These are phyloP conservation scores for Termitomyces sp. DNA, from an alignment of 768 basidiomycete species.

Conservation along the genomic window DNA sequence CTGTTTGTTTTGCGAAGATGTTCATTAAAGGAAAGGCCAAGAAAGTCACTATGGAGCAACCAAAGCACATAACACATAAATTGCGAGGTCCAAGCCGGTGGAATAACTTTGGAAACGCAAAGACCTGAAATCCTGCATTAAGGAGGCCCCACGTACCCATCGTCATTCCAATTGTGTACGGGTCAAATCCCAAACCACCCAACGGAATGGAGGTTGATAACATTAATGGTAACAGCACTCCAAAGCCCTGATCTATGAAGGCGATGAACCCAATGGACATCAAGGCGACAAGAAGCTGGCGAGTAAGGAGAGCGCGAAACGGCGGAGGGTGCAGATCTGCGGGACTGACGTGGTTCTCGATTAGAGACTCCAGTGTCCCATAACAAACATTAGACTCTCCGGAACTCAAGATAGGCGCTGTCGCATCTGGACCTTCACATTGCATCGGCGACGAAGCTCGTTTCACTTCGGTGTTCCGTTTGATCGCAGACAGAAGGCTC, in stretches of 20 bases:
- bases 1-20: constrained; percentile 23
- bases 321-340: constrained; percentile 18
- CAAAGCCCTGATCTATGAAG: constrained; percentile 36
- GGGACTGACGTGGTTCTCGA: constrained; percentile 10
- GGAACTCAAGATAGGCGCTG: not conserved
- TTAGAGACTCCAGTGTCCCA: not conserved
- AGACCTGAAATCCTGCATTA: constrained; percentile 31
- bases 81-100: constrained; percentile 29
- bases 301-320: constrained; percentile 17
- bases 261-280: constrained; percentile 34
- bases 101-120: constrained; percentile 30
- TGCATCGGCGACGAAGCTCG: not conserved
- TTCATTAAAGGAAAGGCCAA: constrained; percentile 35
- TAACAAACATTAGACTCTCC: not conserved
- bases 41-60: constrained; percentile 23
- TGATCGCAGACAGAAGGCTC: constrained; percentile 12
- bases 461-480: not conserved
- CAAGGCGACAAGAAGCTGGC: constrained; percentile 35
- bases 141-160: constrained; percentile 32
- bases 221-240: constrained; percentile 41
- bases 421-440: not conserved
- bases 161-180: constrained; percentile 37
- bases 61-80: constrained; percentile 28
- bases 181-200: constrained; percentile 40
- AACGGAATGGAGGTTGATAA: constrained; percentile 37